phyloP scores from a whole-genome alignment of 2,329 filamentous ascomycete species.

The Zymoseptoria ardabiliae region DNA sequence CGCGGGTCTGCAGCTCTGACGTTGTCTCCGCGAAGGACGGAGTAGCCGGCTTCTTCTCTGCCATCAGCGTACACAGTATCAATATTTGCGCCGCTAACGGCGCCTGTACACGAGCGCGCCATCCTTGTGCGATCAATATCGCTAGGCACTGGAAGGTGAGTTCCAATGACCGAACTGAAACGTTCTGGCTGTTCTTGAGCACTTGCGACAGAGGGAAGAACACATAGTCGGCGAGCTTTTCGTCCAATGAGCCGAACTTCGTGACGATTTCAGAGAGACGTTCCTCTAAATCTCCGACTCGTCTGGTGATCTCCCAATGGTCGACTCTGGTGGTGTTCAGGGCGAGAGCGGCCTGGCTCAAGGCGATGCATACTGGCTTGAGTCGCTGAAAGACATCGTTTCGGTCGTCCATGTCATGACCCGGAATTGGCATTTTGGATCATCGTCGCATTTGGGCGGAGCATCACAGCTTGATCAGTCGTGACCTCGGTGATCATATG shows the following conservation, averaged over 20 bases:
- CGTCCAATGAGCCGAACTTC: constrained; percentile 51
- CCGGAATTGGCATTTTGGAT: background rate
- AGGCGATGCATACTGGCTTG: constrained; percentile 51
- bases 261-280: constrained; percentile 41
- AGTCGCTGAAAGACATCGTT: constrained; percentile 44
- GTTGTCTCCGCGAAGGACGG: constrained; percentile 45
- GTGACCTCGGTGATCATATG: background rate
- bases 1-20: constrained; percentile 68
- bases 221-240: constrained; percentile 83
- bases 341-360: constrained; percentile 48
- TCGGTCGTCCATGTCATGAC: constrained; percentile 23
- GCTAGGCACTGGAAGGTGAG: constrained; percentile 66
- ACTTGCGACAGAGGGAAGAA: constrained; percentile 91
- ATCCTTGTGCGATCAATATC: constrained; percentile 68
- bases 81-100: constrained; percentile 77
- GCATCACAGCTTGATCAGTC: background rate
- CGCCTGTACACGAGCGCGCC: constrained; percentile 63
- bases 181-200: constrained; percentile 65
- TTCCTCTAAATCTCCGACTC: constrained; percentile 37
- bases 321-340: constrained; percentile 37
- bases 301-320: constrained; percentile 31
- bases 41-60: constrained; percentile 62
- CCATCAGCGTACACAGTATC: constrained; percentile 73
- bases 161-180: constrained; percentile 68
- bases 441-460: background rate